Evolutionary conservation across 2,329 filamentous ascomycete genomes (phyloP), one percentile per base, ranked within the genome.

Genomic region (Verticillium nubilum): DNA sequence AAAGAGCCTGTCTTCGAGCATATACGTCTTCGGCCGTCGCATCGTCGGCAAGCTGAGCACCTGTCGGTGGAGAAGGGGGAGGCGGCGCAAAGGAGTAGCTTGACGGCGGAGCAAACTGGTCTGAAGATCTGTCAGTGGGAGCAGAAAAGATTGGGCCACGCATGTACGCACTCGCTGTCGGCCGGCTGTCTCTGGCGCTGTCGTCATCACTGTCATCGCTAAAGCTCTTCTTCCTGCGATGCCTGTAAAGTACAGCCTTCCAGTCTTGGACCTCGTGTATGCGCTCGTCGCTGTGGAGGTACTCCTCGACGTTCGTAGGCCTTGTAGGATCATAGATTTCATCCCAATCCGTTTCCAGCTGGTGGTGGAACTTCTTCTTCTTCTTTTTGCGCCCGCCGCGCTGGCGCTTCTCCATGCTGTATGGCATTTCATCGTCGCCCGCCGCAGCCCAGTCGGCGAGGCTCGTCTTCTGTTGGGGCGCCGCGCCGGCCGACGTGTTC

Each of bases 311-410:
- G 65, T 87, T 92, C 47, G 91, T 96, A 9, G 93, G 92, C 42
- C 90, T 80, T 12, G 88, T 80, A 1, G 92, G 91, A 68, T 97
- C 93, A 71, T 97, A 97, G 26, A 95, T 84, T 70, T 96, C 92
- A 71, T 96, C 90, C 92, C 92, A 97, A 69, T 96, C 88, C n/a
- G 84, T 86, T 70, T 86, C 82, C 57, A 81, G 76, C 5, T 75
- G 73, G 29, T 81, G 73, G 54, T 80, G 78, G 61, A 86, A 82
- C 67, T 85, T 83, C 72, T 87, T 88, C 80, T 90, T 90, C 74
- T 89, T 87, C 70, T 87, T 88, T 74, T 90, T 92, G 61, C 91
- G 86, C 50, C 91, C 90, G 59, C 91, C 91, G 56, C 91, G 86
- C 69, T 90, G 86, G 59, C 86, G 84, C 74, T 90, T 90, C 68